A percentile compares a stretch with the other conserved stretches of the same genome.
Evolutionary conservation across 164 flowering plant genomes (phyloP).

Genomic region (Malania oleifera): DNA sequence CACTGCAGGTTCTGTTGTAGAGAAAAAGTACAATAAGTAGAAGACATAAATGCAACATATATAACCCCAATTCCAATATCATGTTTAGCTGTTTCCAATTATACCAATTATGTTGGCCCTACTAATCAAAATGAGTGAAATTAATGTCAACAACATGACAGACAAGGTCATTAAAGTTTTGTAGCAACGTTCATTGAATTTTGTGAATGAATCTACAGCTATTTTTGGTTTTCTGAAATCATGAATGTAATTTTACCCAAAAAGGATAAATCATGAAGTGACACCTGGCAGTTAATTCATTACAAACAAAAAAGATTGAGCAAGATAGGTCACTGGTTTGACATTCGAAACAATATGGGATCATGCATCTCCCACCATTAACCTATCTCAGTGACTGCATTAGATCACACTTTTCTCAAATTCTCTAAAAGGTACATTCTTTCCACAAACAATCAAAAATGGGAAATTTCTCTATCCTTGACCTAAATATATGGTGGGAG

Average conservation of each 20-base stretch:
- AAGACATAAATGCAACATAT: conserved; percentile 7
- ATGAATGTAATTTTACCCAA: no score
- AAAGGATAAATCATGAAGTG: background rate
- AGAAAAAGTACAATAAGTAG: conserved; percentile 6
- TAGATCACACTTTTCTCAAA: background rate
- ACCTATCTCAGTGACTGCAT: background rate
- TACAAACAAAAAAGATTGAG: conserved; percentile 1
- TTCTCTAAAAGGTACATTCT: background rate
- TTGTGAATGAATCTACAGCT: background rate
- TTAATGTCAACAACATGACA: conserved; percentile 9
- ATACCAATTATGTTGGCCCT: conserved; percentile 5
- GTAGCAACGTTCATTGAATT: background rate
- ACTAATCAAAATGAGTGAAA: conserved; percentile 9
- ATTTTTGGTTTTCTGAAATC: conserved; percentile 4
- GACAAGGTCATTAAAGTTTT: conserved; percentile 4
- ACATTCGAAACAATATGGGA: background rate
- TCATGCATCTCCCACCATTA: background rate
- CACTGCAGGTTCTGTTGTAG: conserved; percentile 73
- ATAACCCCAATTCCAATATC: conserved; percentile 1
- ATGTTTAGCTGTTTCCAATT: conserved; percentile 1
- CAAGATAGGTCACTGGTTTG: no score
- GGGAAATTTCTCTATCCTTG: background rate
- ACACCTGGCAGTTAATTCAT: conserved; percentile 11
- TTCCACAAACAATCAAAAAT: background rate
- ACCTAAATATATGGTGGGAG: no score